phyloP scores from a whole-genome alignment of 169 alveolate species.

The Babesia ovis region DNA sequence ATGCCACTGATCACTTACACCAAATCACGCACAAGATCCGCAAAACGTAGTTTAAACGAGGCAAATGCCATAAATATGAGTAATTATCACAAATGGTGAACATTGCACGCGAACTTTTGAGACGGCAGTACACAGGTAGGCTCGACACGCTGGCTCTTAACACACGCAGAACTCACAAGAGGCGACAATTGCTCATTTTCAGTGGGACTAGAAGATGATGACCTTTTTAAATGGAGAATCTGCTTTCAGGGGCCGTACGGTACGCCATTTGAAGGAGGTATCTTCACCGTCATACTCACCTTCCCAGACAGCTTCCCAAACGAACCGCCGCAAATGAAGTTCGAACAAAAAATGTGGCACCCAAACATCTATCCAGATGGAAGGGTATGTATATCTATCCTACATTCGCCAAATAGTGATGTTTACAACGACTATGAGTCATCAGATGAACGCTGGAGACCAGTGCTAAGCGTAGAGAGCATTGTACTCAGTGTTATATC shows the following conservation, averaged over 20 bases:
- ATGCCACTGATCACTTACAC: not conserved
- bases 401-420: slow-evolving; percentile 97
- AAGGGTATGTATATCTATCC: slow-evolving; percentile 95
- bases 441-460: slow-evolving; percentile 99
- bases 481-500: slow-evolving; percentile 93
- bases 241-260: slow-evolving; percentile 97
- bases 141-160: not conserved
- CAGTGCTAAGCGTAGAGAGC: slow-evolving; percentile 95
- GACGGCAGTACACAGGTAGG: slow-evolving; percentile 47
- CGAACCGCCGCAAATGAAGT: slow-evolving; percentile 97
- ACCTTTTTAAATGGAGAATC: slow-evolving; percentile 92
- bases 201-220: slow-evolving; percentile 95
- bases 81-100: not conserved
- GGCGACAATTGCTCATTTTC: slow-evolving; percentile 89
- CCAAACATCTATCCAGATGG: slow-evolving; percentile 95
- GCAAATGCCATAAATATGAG: not conserved
- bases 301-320: slow-evolving; percentile 97
- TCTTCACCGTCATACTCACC: slow-evolving; percentile 90
- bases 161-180: slow-evolving; percentile 78
- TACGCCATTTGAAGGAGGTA: slow-evolving; percentile 96
- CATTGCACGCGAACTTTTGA: slow-evolving; percentile 58
- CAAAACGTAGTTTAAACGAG: not conserved
- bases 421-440: slow-evolving; percentile 92
- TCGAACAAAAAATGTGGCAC: slow-evolving; percentile 96
- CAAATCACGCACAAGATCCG: not conserved